phyloP scores from a whole-genome alignment of 345 rosid genomes.

The Bruguiera sexangula region DNA sequence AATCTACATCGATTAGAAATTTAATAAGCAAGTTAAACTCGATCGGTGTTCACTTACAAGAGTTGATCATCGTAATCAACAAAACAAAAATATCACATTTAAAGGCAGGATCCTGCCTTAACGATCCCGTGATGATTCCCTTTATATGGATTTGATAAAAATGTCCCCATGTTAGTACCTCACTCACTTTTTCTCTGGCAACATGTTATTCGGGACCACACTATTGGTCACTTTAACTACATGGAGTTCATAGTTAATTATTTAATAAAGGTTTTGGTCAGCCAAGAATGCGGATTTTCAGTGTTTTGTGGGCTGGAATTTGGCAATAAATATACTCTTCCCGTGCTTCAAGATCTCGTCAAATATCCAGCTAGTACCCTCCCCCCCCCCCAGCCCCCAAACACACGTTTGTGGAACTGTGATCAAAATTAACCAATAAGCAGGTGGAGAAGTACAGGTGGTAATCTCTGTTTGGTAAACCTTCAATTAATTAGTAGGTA shows the following conservation, averaged over 20 bases:
- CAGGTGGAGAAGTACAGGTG: too few species aligned
- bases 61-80: slow-evolving; percentile 9
- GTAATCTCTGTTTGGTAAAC: too few species aligned
- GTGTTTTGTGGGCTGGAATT: slow-evolving; percentile 31
- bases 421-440: slow-evolving; percentile 18
- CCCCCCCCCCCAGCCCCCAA: slow-evolving; percentile 16
- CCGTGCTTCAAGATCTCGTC: slow-evolving; percentile 28
- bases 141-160: slow-evolving; percentile 40
- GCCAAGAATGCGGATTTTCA: slow-evolving; percentile 14
- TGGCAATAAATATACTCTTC: slow-evolving; percentile 23
- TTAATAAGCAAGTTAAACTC: slow-evolving; percentile 22
- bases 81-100: not conserved
- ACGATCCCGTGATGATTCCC: slow-evolving; percentile 42
- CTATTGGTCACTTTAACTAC: slow-evolving; percentile 18
- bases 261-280: not conserved
- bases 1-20: not conserved
- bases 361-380: slow-evolving; percentile 31
- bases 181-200: slow-evolving; percentile 14
- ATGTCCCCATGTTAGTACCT: slow-evolving; percentile 19
- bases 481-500: too few species aligned
- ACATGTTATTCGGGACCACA: slow-evolving; percentile 44
- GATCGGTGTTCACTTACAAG: slow-evolving; percentile 8
- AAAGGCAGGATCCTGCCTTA: slow-evolving; percentile 50
- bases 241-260: not conserved
- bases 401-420: slow-evolving; percentile 29